Evolutionary conservation across 1,139 yeast species (phyloP).

Genomic region (Hansenula lynferdii): DNA sequence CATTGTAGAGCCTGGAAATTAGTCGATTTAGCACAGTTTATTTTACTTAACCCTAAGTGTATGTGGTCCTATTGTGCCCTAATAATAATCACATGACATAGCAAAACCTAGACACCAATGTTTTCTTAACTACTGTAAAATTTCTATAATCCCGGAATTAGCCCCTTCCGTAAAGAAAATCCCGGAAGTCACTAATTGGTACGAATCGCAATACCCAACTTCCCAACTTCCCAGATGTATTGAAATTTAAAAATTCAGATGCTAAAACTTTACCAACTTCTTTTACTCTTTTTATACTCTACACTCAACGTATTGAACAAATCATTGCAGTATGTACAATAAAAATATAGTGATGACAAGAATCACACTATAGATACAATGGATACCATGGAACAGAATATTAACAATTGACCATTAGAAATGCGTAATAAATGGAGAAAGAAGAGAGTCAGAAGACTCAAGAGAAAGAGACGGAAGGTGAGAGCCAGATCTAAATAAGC

Average conservation of each 20-base stretch:
- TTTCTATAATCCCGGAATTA: no score
- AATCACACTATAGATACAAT: not conserved
- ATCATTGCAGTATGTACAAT: slow-evolving; percentile 11
- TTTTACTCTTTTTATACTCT: slow-evolving; percentile 4
- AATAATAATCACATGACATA: not conserved
- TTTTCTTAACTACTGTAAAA: no score
- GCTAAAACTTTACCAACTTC: not conserved
- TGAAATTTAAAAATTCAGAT: slow-evolving; percentile 2
- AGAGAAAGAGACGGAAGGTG: slow-evolving; percentile 99
- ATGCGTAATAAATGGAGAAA: slow-evolving; percentile 98
- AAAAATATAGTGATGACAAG: not conserved
- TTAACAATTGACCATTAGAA: slow-evolving; percentile 19
- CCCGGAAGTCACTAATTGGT: not conserved
- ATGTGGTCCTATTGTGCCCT: no score
- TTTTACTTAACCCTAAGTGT: no score
- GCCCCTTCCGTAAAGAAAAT: not conserved
- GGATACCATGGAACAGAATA: not conserved
- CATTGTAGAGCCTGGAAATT: no score
- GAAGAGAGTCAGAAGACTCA: slow-evolving; percentile 99
- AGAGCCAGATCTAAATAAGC: slow-evolving; percentile 98
- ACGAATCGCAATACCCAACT: not conserved
- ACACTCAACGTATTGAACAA: slow-evolving; percentile 14
- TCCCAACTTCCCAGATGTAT: not conserved
- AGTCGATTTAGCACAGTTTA: no score
- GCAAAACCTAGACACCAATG: not conserved